Percentiles rank a stretch among this genome's conserved stretches.
Evolutionary conservation across 2,329 filamentous ascomycete genomes (phyloP).

Genomic region (Pleomassaria siparia): DNA sequence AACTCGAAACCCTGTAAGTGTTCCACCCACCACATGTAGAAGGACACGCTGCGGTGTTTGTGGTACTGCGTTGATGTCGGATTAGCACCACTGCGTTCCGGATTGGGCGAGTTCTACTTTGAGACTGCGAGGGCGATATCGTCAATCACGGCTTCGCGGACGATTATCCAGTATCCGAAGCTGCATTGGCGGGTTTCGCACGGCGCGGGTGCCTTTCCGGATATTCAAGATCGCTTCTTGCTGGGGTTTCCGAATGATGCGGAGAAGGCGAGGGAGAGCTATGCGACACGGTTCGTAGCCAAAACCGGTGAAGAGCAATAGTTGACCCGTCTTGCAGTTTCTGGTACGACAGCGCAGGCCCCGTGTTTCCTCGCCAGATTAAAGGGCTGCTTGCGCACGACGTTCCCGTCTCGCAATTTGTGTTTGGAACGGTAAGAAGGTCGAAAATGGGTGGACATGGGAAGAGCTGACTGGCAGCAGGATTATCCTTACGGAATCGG

Average conservation of each 20-base stretch:
- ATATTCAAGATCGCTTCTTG: constrained; percentile 39
- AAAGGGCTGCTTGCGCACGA: constrained; percentile 37
- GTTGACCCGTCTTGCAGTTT: constrained; percentile 13
- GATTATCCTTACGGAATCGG: constrained; percentile 43
- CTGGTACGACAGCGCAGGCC: constrained; percentile 44
- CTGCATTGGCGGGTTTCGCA: constrained; percentile 40
- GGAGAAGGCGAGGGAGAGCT: constrained; percentile 27
- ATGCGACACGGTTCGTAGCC: constrained; percentile 20
- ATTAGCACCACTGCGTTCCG: constrained; percentile 36
- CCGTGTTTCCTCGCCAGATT: constrained; percentile 40
- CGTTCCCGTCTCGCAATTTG: constrained; percentile 32
- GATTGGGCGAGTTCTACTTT: constrained; percentile 42
- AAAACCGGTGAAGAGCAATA: background rate
- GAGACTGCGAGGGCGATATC: constrained; percentile 41
- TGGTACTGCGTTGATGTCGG: background rate
- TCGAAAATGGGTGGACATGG: no score
- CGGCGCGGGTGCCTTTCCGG: constrained; percentile 40
- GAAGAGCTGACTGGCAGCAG: constrained; percentile 8
- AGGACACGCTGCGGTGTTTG: background rate
- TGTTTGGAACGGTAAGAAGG: constrained; percentile 40
- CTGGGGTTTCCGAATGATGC: constrained; percentile 31
- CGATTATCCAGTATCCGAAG: constrained; percentile 30
- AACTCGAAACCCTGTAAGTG: constrained; percentile 36
- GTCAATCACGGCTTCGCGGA: constrained; percentile 31
- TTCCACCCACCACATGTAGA: background rate